phyloP scores from a whole-genome alignment of 208 protist species.

The Angomonas ambiguus region DNA sequence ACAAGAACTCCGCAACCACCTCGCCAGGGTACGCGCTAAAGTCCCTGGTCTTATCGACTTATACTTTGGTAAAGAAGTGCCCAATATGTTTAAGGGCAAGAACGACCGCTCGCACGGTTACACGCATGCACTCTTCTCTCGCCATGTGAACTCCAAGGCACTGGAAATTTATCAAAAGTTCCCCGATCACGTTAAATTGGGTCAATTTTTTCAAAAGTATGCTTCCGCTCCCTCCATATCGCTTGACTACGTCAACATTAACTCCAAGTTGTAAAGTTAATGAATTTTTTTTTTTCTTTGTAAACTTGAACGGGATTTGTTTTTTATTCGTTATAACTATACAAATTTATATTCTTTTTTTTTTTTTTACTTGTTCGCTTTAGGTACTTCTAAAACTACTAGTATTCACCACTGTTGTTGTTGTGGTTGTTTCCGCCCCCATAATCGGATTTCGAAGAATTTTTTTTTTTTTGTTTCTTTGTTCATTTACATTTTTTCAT shows the following conservation, averaged over 20 bases:
- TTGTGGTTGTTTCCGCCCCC: too few species aligned
- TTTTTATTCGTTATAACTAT: not conserved
- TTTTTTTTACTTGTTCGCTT: not conserved
- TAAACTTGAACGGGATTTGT: not conserved
- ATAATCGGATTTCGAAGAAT: too few species aligned
- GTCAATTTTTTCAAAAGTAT: conserved; percentile 24
- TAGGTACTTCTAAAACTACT: not conserved
- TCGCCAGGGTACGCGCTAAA: not conserved
- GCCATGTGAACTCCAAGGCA: conserved; percentile 31
- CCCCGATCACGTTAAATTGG: conserved; percentile 36
- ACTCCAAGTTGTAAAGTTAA: not conserved
- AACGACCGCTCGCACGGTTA: conserved; percentile 34
- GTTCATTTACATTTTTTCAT: conserved; percentile 7
- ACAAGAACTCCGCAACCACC: conserved; percentile 4
- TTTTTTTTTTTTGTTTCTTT: too few species aligned
- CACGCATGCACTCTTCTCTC: conserved; percentile 52
- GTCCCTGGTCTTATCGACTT: conserved; percentile 39
- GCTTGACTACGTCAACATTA: conserved; percentile 30
- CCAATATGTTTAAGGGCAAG: conserved; percentile 37
- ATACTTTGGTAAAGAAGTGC: conserved; percentile 29
- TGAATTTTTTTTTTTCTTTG: conserved; percentile 7
- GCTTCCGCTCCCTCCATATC: conserved; percentile 22
- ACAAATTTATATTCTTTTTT: conserved; percentile 5
- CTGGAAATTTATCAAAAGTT: conserved; percentile 26
- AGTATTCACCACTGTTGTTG: too few species aligned